Percentiles rank a stretch among this genome's conserved stretches.
Evolutionary conservation across 164 flowering plant species (phyloP).

Genomic region (Euptelea pleiosperma): DNA sequence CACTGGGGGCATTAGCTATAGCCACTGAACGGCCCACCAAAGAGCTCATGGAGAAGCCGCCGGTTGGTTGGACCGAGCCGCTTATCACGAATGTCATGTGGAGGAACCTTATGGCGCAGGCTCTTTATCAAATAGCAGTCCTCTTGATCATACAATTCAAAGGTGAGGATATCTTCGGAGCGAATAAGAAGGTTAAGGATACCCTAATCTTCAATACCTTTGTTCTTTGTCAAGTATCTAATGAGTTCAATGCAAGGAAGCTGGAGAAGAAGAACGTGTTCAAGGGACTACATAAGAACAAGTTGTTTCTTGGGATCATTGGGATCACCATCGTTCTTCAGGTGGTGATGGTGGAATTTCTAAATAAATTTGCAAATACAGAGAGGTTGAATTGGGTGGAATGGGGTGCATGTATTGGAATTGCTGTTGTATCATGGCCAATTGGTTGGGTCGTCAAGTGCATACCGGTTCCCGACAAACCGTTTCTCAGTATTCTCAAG

Average conservation of each 20-base stretch:
- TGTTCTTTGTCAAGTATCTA: constrained; percentile 10
- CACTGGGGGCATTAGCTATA: no score
- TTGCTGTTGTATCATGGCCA: no score
- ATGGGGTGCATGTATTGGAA: no score
- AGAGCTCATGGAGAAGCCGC: no score
- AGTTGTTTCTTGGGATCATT: constrained; percentile 4
- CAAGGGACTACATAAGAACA: constrained; percentile 5
- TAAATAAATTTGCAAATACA: no score
- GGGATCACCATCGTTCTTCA: constrained; percentile 8
- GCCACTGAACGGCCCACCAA: no score
- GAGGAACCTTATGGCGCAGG: constrained; percentile 7
- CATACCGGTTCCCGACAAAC: no score
- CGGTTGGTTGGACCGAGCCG: no score
- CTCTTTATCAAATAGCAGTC: constrained; percentile 4
- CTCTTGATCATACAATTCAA: constrained; percentile 5
- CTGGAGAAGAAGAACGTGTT: constrained; percentile 12
- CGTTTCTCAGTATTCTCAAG: no score
- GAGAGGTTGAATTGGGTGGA: no score
- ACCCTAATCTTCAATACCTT: constrained; percentile 10
- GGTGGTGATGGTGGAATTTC: constrained; percentile 11
- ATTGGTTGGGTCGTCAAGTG: no score
- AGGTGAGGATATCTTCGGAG: constrained; percentile 5
- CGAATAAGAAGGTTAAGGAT: constrained; percentile 3
- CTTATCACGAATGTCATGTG: no score
- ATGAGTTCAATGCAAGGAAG: constrained; percentile 10